A percentile compares a stretch with the other conserved stretches of the same genome.
Conservation (phyloP, 2,329 filamentous ascomycete genomes). For the Metarhizium rileyi region DNA sequence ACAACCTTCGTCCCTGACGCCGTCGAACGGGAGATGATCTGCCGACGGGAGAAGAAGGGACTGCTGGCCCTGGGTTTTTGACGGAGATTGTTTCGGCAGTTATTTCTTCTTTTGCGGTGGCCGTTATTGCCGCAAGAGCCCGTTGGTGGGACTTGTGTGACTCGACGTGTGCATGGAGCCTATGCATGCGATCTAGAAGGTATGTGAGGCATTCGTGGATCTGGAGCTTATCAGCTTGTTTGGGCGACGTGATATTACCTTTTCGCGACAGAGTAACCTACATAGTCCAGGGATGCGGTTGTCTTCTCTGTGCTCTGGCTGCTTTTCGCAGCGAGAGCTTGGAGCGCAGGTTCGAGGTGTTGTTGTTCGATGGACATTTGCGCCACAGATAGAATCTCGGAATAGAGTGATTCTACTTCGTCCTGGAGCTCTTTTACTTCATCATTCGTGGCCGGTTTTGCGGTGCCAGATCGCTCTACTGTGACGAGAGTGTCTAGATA, state of each 20-base stretch:
- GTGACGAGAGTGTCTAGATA: constrained; percentile 38
- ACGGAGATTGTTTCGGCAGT: constrained; percentile 14
- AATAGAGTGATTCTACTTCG: constrained; percentile 59
- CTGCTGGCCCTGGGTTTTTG: constrained; percentile 13
- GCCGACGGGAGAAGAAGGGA: constrained; percentile 23
- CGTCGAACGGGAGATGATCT: not conserved
- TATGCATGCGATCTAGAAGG: constrained; percentile 36
- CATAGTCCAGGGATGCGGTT: constrained; percentile 39
- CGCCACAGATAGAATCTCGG: constrained; percentile 59
- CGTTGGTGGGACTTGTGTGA: constrained; percentile 36
- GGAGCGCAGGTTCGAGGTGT: constrained; percentile 50
- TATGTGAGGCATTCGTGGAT: constrained; percentile 43
- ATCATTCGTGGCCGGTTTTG: constrained; percentile 18
- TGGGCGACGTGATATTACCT: not conserved
- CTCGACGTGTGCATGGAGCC: constrained; percentile 31
- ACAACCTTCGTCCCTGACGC: constrained; percentile 25
- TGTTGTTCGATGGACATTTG: constrained; percentile 64
- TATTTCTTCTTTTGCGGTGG: constrained; percentile 35
- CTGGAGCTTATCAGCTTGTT: constrained; percentile 20
- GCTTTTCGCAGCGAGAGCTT: constrained; percentile 32
- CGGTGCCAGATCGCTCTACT: constrained; percentile 18
- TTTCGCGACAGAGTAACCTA: constrained; percentile 20
- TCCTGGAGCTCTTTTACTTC: constrained; percentile 45
- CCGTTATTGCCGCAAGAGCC: constrained; percentile 28
- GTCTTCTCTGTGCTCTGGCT: constrained; percentile 35